Base-by-base conservation (phyloP, 768 basidiomycete species). In the Lactarius evosmus region DNA sequence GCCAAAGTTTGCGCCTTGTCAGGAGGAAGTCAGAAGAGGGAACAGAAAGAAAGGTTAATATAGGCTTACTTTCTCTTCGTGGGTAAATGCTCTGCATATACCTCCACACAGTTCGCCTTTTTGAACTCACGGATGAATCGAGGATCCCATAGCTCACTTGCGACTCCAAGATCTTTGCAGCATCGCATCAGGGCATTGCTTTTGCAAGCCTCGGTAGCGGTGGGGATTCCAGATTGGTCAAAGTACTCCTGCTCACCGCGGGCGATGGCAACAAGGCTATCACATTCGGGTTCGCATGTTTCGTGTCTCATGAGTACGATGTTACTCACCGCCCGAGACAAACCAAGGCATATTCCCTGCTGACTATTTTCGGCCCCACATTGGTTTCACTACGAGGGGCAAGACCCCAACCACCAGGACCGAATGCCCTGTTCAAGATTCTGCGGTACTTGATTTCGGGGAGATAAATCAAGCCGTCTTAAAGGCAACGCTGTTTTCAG, bases 221-320 rank as follows among this genome's bases (percentile, higher is more conserved):
- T 98, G 2, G 96, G 85, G 56, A 98, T 86, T 16, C 94, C 93
- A 0, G 83, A 82, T 7, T 91, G 88, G 70, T 95, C 94, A 70
- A 98, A 98, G 75, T 95, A 98, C 69, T 97, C 93, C 69, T 98
- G 95, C 77, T 98, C 96, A 33, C 96, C 96, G 56, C 95, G 82
- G 3, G 96, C 91, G 66, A 98, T 86, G 9, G 84, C 90, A 2
- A 98, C 93, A 19, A 98, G 79, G 60, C 95, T 96, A 32, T 2
- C 29, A 33, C 57, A 16, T 19, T 56, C 33, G 58, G 52, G 30
- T 34, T 51, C 52, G 36, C 53, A 16, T 54, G 58, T 41, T 29
- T 22, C 29, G 27, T 46, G 53, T 27, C 40, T 14, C 49, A 19
- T 9, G 51, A 27, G 27, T 14, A 22, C 4, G 30, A 44, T 7